A percentile compares a stretch with the other conserved stretches of the same genome.
These are phyloP conservation scores for Fusarium pseudocircinatum DNA, from an alignment of 2,329 filamentous ascomycete genomes.

Conservation along the genomic window DNA sequence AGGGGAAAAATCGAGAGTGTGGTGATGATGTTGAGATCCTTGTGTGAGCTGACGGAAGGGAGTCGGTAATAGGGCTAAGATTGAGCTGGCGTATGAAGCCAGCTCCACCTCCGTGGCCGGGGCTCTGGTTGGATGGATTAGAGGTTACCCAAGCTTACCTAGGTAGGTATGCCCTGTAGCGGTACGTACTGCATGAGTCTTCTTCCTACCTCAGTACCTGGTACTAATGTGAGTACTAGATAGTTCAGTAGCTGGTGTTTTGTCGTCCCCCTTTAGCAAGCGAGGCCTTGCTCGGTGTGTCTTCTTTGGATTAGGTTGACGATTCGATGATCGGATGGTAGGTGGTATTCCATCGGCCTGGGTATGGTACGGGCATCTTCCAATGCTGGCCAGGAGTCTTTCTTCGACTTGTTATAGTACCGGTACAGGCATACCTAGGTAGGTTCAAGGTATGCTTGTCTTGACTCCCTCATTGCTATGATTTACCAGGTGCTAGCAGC, in stretches of 20 bases:
- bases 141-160: conserved; percentile 26
- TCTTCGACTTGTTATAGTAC: conserved; percentile 4
- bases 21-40: conserved; percentile 38
- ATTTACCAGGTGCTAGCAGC: conserved; percentile 31
- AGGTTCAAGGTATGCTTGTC: conserved; percentile 30
- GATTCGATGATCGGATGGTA: conserved; percentile 34
- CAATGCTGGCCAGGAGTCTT: conserved; percentile 21
- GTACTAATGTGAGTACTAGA: not conserved
- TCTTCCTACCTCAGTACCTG: not conserved
- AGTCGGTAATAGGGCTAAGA: conserved; percentile 44
- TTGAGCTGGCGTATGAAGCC: conserved; percentile 39
- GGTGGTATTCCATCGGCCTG: conserved; percentile 31
- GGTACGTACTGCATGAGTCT: conserved; percentile 15
- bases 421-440: not conserved
- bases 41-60: conserved; percentile 40
- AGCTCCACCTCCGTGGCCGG: conserved; percentile 42
- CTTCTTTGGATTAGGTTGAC: conserved; percentile 18
- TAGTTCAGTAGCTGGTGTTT: not conserved
- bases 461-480: conserved; percentile 39
- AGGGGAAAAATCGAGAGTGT: conserved; percentile 34
- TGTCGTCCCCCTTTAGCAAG: conserved; percentile 1
- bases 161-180: conserved; percentile 20
- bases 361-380: conserved; percentile 12
- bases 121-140: conserved; percentile 38
- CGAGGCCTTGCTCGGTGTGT: conserved; percentile 3